Evolutionary conservation across 2,329 filamentous ascomycete genomes (phyloP), one percentile per base, ranked within the genome.

Genomic region (Ceratocystis alfenasii): DNA sequence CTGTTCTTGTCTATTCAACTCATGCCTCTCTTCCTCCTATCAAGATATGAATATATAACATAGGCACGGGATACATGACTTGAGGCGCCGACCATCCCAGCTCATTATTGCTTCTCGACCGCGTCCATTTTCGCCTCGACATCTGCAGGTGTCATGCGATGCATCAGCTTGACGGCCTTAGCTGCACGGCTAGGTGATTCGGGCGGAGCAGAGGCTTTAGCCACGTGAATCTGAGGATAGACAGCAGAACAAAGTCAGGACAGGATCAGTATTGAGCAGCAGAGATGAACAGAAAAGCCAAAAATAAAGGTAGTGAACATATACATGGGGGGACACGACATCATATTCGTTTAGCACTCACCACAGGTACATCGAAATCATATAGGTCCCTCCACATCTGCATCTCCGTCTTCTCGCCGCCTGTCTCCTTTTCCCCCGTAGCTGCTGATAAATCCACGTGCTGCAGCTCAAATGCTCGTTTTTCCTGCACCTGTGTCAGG

Each of bases 351-450:
- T 12, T 20, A 7, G 5, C 20, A 74, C 80, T 71, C 77, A 92
- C 88, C 72, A 92, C 89, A 0, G 89, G 89, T 6, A 89, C 88
- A 70, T 93, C 89, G 73, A 91, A 89, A 67, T 91, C 88, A 72
- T 93, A 93, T 0, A 90, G 72, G 62, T 86, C 80, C 71, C 83
- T 85, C 89, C 89, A 93, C 28, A 78, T 76, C 68, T 83, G 81
- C 17, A 81, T 80, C 30, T 84, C 81, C 0, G 81, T 12, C 3
- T 12, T 41, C 36, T 41, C 36, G 36, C 10, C 36, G 12, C 36
- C 8, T 1, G 3, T 12, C 10, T 12, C 36, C 10, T 41, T 12
- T 41, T 15, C 36, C 10, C 8, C 36, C 4, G 10, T 12, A 41
- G 36, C 78, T 62, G 81, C 80, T 75, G 88, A 83, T 48, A 91